Evolutionary conservation across 176 grass and related monocot species (phyloP).

Genomic region (Lolium multiflorum): DNA sequence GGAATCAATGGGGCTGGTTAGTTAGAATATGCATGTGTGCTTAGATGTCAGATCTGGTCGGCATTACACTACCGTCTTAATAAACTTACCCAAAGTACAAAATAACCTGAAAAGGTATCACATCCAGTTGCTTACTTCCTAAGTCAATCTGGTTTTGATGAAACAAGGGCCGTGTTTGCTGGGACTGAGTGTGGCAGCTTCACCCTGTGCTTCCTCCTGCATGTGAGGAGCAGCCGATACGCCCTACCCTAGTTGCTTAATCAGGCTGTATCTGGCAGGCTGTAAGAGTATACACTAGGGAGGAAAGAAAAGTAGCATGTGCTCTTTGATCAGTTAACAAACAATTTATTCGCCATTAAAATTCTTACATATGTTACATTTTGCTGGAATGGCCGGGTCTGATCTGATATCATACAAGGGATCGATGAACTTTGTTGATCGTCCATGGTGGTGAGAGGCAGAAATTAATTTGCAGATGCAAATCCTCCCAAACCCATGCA

Average conservation of each 20-base stretch:
- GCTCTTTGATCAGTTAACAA: background rate
- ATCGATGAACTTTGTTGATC: conserved; percentile 27
- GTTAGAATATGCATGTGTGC: background rate
- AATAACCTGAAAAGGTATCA: conserved; percentile 31
- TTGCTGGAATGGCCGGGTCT: conserved; percentile 24
- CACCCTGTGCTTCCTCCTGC: background rate
- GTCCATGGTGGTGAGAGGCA: background rate
- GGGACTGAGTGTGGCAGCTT: background rate
- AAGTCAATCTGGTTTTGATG: background rate
- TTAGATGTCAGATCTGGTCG: conserved; percentile 34
- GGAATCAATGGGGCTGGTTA: conserved; percentile 30
- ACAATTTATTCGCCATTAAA: conserved; percentile 14
- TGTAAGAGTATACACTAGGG: background rate
- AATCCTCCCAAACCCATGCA: conserved; percentile 36
- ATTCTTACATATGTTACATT: conserved; percentile 47
- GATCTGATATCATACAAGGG: conserved; percentile 4
- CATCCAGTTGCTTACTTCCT: conserved; percentile 10
- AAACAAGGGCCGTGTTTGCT: background rate
- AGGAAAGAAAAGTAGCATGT: background rate
- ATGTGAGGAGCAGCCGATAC: background rate
- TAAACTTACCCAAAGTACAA: conserved; percentile 27
- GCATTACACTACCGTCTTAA: background rate
- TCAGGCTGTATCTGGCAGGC: conserved; percentile 6
- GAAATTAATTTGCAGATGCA: conserved; percentile 12
- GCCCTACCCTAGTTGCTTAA: background rate